These are phyloP conservation scores for Suhomyces taliae DNA, from an alignment of 1,139 yeast genomes.

Conservation along the genomic window DNA sequence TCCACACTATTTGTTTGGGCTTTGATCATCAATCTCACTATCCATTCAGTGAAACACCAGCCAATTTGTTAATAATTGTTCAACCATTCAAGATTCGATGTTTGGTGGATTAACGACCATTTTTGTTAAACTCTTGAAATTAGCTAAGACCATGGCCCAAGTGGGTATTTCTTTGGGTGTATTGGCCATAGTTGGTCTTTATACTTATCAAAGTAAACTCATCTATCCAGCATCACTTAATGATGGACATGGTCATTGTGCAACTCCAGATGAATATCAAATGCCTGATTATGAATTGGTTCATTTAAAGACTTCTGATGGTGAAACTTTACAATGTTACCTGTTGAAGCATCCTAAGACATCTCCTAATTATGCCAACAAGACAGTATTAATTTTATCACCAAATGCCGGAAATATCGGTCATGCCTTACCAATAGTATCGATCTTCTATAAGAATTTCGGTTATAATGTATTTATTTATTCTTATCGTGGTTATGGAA, in stretches of 20 bases:
- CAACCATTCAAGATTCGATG: slow-evolving; percentile 1
- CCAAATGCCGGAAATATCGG: slow-evolving; percentile 99
- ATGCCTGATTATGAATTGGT: slow-evolving; percentile 66
- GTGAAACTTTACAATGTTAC: slow-evolving; percentile 46
- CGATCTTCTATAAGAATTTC: slow-evolving; percentile 62
- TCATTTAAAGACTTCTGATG: slow-evolving; percentile 66
- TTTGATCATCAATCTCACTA: no score
- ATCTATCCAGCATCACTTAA: slow-evolving; percentile 84
- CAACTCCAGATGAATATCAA: slow-evolving; percentile 72
- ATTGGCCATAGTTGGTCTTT: slow-evolving; percentile 54
- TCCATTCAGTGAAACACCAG: no score
- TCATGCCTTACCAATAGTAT: slow-evolving; percentile 81
- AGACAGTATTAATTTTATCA: slow-evolving; percentile 75
- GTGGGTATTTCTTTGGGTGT: slow-evolving; percentile 39
- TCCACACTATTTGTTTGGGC: no score
- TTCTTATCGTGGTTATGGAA: slow-evolving; percentile 92
- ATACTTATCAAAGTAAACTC: slow-evolving; percentile 64
- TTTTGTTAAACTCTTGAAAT: slow-evolving; percentile 10
- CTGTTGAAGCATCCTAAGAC: slow-evolving; percentile 49
- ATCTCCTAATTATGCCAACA: slow-evolving; percentile 46
- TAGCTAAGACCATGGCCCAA: slow-evolving; percentile 15
- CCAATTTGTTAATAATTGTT: no score
- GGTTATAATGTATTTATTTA: slow-evolving; percentile 80
- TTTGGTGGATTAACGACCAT: slow-evolving; percentile 7
- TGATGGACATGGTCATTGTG: slow-evolving; percentile 72